Base-by-base conservation (phyloP, 768 basidiomycete genomes). In the Lactarius trivialis region DNA sequence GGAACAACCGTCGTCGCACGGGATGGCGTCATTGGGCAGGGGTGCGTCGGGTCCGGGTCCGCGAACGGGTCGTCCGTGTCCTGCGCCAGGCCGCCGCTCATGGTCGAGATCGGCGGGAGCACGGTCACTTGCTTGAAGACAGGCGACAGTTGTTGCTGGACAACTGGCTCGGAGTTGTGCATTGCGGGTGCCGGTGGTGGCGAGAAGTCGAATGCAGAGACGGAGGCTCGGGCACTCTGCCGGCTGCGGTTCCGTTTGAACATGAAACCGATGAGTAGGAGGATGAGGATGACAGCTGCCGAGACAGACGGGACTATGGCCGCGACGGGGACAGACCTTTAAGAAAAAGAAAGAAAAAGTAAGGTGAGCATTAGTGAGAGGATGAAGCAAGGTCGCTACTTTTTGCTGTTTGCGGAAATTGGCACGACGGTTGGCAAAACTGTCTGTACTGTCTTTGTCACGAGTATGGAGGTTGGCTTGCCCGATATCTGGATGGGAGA, bases 311-410 rank as follows among this genome's bases (percentile, higher is more conserved):
- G 45, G 4, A 14, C 62, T 15, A 63, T 63, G 24, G 58, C 62
- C 12, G 62, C 57, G 17, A 50, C 7, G 5, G 57, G 62, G 49
- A 50, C 36, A 26, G 62, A 49, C 5, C 45, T 63, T 45, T 28
- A 32, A 58, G n/a, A n/a, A n/a, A n/a, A n/a, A n/a, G n/a, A n/a
- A n/a, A n/a, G n/a, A n/a, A 39, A 26, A 43, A 21, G 43, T 15
- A n/a, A 15, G 28, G 32, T 54, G 19, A 54, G 43, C 26, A 53
- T 5, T 21, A 19, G 7, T 24, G 12, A 17, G 11, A 30, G 26
- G 36, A 36, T 36, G n/a, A 19, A 30, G 21, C 19, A 19, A 6
- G n/a, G 19, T 19, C 14, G 43, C 50, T 63, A 41, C 57, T 50
- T 53, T 26, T 53, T 63, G 21, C 28, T 43, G 14, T 17, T 6